phyloP scores from a whole-genome alignment of 2,329 filamentous ascomycete species.

The Akanthomyces dipterigenus region DNA sequence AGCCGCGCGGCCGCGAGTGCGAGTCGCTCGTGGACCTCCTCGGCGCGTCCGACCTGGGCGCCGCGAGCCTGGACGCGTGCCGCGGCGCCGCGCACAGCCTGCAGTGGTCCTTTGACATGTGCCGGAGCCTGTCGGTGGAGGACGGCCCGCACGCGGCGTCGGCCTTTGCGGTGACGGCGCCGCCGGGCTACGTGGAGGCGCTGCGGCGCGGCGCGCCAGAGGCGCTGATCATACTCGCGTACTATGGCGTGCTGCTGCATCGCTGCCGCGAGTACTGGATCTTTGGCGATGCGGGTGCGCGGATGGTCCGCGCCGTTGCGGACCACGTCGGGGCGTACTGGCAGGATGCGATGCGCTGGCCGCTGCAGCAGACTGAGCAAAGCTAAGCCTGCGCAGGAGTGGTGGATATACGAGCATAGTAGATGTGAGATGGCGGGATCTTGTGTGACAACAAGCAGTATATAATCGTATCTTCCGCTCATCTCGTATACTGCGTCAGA shows the following conservation, averaged over 20 bases:
- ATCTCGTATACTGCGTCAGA: neutral
- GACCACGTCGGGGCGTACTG: constrained; percentile 27
- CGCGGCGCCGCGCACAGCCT: constrained; percentile 22
- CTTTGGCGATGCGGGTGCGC: constrained; percentile 27
- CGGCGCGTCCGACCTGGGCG: constrained; percentile 24
- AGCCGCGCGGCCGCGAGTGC: constrained; percentile 21
- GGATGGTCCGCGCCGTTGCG: constrained; percentile 26
- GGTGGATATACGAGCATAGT: neutral
- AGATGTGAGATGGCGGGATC: neutral
- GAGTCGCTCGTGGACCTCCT: constrained; percentile 23
- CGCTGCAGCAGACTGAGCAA: constrained; percentile 23
- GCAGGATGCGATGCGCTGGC: constrained; percentile 28
- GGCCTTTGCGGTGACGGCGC: constrained; percentile 26
- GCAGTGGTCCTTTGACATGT: constrained; percentile 29
- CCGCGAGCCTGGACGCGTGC: constrained; percentile 22
- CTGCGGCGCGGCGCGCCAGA: constrained; percentile 31
- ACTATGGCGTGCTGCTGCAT: constrained; percentile 44
- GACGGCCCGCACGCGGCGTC: constrained; percentile 25
- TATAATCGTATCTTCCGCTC: neutral
- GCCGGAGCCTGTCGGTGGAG: constrained; percentile 18
- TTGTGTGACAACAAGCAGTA: neutral
- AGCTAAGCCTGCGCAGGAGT: neutral
- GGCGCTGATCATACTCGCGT: constrained; percentile 40
- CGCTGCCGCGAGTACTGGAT: constrained; percentile 33
- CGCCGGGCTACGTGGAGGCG: constrained; percentile 27